phyloP scores from a whole-genome alignment of 257 asterid species.

The Schizonepeta tenuifolia region DNA sequence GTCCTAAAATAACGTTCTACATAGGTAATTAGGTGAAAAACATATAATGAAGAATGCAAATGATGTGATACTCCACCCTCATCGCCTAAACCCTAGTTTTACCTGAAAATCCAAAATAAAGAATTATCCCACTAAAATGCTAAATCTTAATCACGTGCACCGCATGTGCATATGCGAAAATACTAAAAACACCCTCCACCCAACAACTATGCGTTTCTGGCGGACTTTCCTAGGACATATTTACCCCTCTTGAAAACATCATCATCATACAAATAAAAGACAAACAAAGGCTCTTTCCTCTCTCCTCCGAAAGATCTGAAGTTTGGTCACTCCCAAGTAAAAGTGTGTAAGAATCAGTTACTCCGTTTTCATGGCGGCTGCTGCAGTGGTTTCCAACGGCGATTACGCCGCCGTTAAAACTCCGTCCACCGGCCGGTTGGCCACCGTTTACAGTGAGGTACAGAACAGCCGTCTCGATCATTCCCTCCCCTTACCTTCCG shows the following conservation, averaged over 20 bases:
- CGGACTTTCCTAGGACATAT: constrained; percentile 37
- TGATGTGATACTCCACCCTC: constrained; percentile 33
- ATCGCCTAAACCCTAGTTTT: constrained; percentile 36
- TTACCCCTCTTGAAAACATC: constrained; percentile 26
- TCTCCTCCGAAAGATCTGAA: constrained; percentile 38
- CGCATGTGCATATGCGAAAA: not conserved
- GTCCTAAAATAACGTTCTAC: too few relatives aligned
- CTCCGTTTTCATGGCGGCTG: constrained; percentile 40
- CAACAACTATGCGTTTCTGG: constrained; percentile 14
- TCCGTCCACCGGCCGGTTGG: constrained; percentile 51
- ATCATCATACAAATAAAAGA: not conserved
- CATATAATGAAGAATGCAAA: not conserved
- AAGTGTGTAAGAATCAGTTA: constrained; percentile 7
- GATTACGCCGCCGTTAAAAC: constrained; percentile 37
- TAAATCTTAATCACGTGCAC: constrained; percentile 21
- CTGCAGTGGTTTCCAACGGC: constrained; percentile 47
- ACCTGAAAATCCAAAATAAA: not conserved
- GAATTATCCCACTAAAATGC: not conserved
- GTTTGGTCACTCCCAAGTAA: constrained; percentile 33
- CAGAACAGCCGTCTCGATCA: constrained; percentile 91
- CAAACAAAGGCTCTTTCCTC: constrained; percentile 26
- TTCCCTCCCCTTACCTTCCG: constrained; percentile 86
- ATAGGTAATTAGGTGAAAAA: not conserved
- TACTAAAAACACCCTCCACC: constrained; percentile 35
- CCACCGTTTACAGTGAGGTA: constrained; percentile 84